Conservation (phyloP, 2,329 filamentous ascomycete genomes). For the Fulvia fulva region DNA sequence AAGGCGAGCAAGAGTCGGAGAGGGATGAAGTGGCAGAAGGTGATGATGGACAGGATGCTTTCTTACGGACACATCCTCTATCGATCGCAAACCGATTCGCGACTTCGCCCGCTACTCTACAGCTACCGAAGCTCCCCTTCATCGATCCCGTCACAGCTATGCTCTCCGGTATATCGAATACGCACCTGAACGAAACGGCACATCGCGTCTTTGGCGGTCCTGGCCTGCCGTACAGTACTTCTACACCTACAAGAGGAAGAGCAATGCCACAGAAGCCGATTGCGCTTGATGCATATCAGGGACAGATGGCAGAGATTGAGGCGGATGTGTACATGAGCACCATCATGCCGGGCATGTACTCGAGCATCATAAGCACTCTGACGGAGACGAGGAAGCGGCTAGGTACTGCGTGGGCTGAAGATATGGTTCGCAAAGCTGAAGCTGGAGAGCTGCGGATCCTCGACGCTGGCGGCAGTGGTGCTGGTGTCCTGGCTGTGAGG, state of each 20-base stretch:
- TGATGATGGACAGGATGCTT: slow-evolving; percentile 29
- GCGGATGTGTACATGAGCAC: slow-evolving; percentile 68
- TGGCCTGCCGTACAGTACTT: slow-evolving; percentile 71
- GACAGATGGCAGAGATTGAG: slow-evolving; percentile 69
- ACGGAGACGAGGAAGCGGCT: slow-evolving; percentile 71
- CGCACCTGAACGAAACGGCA: slow-evolving; percentile 70
- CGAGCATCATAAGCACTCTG: slow-evolving; percentile 62
- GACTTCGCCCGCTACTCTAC: slow-evolving; percentile 68
- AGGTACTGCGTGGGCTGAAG: slow-evolving; percentile 66
- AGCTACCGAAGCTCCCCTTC: slow-evolving; percentile 67
- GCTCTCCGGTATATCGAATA: slow-evolving; percentile 59
- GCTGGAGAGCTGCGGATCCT: slow-evolving; percentile 63
- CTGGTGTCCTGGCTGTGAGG: slow-evolving; percentile 69
- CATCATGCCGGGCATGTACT: slow-evolving; percentile 67
- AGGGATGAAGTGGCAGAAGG: slow-evolving; percentile 60
- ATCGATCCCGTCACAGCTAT: slow-evolving; percentile 66
- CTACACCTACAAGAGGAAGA: slow-evolving; percentile 58
- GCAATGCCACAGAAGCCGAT: slow-evolving; percentile 61
- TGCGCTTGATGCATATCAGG: slow-evolving; percentile 59
- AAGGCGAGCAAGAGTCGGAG: slow-evolving; percentile 48
- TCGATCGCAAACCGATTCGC: slow-evolving; percentile 71
- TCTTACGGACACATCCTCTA: slow-evolving; percentile 65
- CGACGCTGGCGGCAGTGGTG: slow-evolving; percentile 71
- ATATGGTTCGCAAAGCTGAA: slow-evolving; percentile 52
- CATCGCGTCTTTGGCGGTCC: slow-evolving; percentile 71